These are phyloP conservation scores for Starmerella etchellsii DNA, from an alignment of 805 yeast species.

Conservation along the genomic window DNA sequence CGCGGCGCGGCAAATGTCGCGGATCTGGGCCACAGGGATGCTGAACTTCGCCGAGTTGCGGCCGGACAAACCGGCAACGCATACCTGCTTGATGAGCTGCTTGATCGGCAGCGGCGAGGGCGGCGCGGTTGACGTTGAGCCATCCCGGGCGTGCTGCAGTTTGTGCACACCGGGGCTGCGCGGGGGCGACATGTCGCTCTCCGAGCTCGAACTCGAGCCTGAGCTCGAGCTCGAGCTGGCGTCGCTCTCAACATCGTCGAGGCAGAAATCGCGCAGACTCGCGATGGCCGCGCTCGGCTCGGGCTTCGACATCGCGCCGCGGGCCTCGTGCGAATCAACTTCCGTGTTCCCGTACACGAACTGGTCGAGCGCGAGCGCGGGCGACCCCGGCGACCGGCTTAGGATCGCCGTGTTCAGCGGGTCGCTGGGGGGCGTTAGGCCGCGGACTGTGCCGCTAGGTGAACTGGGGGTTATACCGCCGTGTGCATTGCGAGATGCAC, in stretches of 20 bases:
- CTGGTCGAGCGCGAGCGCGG: slow-evolving; percentile 17
- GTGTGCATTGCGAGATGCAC: no score
- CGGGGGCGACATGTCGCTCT: not conserved
- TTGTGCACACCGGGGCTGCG: no score
- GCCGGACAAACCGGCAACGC: slow-evolving; percentile 20
- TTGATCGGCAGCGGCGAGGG: slow-evolving; percentile 20
- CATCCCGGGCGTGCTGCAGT: not conserved
- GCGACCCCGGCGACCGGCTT: slow-evolving; percentile 1
- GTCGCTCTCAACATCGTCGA: no score
- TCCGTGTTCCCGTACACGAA: slow-evolving; percentile 14
- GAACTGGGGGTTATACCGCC: no score
- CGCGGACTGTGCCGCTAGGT: no score
- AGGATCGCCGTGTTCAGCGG: slow-evolving; percentile 16
- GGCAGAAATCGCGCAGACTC: slow-evolving; percentile 12
- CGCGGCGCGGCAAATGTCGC: slow-evolving; percentile 68
- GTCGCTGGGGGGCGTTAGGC: no score
- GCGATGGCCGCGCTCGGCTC: slow-evolving; percentile 12
- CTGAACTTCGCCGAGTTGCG: slow-evolving; percentile 37
- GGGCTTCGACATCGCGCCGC: slow-evolving; percentile 11
- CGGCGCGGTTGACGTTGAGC: no score
- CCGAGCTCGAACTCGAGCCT: slow-evolving; percentile 1
- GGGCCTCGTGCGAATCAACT: slow-evolving; percentile 14
- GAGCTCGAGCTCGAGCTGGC: slow-evolving; percentile 1
- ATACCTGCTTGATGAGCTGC: slow-evolving; percentile 20
- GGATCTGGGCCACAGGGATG: slow-evolving; percentile 71